Evolutionary conservation across 441 rosid genomes (phyloP).

Genomic region (Corymbia calophylla): DNA sequence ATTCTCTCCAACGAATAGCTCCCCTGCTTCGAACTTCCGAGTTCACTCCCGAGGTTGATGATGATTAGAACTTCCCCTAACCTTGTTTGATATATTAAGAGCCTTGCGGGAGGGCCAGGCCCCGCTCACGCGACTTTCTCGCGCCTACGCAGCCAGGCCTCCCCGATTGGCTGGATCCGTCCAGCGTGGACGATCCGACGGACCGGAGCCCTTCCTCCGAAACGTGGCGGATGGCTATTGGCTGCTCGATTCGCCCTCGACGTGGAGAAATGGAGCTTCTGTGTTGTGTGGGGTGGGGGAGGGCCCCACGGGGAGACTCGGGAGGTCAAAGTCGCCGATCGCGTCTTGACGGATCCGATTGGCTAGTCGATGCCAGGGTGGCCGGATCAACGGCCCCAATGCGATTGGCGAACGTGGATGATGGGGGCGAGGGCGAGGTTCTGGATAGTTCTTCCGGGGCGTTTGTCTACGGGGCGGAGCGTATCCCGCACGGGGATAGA

Average conservation of each 20-base stretch:
- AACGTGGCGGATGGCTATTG: constrained; percentile 36
- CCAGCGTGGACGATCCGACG: constrained; percentile 45
- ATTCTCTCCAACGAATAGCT: constrained; percentile 2
- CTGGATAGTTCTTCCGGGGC: not conserved
- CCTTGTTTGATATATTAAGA: not conserved
- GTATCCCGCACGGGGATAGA: not conserved
- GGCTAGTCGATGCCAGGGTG: constrained; percentile 6
- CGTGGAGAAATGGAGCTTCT: constrained; percentile 32
- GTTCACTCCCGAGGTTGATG: not conserved
- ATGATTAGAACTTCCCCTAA: not conserved
- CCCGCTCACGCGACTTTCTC: not conserved
- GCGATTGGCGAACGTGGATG: constrained; percentile 15
- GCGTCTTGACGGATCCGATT: constrained; percentile 5
- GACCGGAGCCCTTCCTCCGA: fast-evolving
- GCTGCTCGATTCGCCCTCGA: constrained; percentile 13
- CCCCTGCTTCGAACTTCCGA: not conserved
- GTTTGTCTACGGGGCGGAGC: not conserved
- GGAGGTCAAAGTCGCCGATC: not conserved
- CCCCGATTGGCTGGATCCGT: constrained; percentile 3
- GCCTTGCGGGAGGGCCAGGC: not conserved
- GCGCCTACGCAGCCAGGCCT: not conserved
- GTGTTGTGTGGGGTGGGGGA: not conserved
- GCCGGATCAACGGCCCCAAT: not conserved
- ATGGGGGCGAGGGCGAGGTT: not conserved
- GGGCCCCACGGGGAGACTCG: constrained; percentile 20